Conservation (phyloP, 1,139 yeast genomes). For the Citeromyces hawaiiensis region DNA sequence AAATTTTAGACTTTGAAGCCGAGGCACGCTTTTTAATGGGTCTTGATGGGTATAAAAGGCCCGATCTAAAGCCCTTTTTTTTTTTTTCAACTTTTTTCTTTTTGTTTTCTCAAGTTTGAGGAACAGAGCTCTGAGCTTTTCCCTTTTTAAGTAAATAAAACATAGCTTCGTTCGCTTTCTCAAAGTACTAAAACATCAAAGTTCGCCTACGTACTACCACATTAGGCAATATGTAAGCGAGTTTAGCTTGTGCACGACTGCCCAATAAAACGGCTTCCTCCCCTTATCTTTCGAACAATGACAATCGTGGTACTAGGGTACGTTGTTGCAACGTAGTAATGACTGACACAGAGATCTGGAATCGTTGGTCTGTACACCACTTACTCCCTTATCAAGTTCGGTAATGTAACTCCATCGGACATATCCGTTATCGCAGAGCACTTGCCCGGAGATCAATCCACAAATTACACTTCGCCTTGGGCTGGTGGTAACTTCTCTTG, state of each 20-base stretch:
- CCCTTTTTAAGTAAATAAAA: no score
- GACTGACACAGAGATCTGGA: slow-evolving; percentile 34
- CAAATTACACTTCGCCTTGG: slow-evolving; percentile 64
- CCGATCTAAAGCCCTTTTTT: no score
- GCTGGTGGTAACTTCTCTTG: slow-evolving; percentile 70
- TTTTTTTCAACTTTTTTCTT: no score
- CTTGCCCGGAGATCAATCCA: slow-evolving; percentile 64
- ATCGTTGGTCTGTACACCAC: slow-evolving; percentile 60
- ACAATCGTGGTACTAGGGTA: slow-evolving; percentile 1
- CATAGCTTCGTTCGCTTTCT: no score
- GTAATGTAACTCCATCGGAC: slow-evolving; percentile 24
- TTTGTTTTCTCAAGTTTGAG: no score
- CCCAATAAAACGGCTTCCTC: not conserved
- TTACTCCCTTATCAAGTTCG: slow-evolving; percentile 33
- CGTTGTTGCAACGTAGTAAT: not conserved
- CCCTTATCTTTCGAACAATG: not conserved
- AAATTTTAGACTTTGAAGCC: no score
- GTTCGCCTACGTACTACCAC: not conserved
- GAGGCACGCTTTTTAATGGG: no score
- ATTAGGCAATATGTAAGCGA: not conserved
- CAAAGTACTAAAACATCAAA: not conserved
- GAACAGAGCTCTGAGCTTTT: no score
- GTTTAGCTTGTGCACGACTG: not conserved
- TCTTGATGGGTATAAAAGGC: no score
- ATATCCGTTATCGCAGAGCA: slow-evolving; percentile 48